phyloP scores from a whole-genome alignment of 257 asterid species.

The Solanum ossicruentum region DNA sequence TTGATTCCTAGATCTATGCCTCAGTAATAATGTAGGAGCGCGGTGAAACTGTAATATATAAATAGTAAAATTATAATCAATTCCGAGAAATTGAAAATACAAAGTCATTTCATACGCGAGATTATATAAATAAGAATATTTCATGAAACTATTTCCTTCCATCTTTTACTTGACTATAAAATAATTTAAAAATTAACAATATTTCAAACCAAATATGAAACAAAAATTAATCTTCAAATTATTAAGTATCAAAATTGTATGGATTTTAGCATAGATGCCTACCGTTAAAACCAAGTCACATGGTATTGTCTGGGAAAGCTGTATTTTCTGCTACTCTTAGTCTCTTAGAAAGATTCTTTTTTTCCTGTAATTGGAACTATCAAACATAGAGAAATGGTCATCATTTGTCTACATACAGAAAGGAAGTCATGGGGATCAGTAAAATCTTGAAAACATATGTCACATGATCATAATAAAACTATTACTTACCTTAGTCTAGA shows the following conservation, averaged over 20 bases:
- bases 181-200: not conserved
- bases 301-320: conserved; percentile 9
- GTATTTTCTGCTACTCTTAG: conserved; percentile 2
- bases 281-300: conserved; percentile 6
- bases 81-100: not conserved
- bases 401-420: conserved; percentile 1
- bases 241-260: too few species aligned
- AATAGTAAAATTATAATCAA: not conserved
- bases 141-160: not conserved
- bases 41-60: not conserved
- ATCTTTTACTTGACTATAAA: not conserved
- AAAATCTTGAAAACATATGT: not conserved
- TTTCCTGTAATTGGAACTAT: conserved; percentile 10
- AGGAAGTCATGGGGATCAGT: conserved; percentile 12
- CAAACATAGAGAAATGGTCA: not conserved
- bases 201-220: too few species aligned
- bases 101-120: not conserved
- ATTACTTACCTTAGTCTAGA: not conserved
- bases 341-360: conserved; percentile 6
- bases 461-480: not conserved
- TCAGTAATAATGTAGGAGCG: not conserved
- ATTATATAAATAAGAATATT: not conserved
- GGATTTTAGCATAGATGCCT: not conserved
- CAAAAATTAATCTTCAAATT: not conserved
- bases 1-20: not conserved